Evolutionary conservation across 2,329 filamentous ascomycete genomes (phyloP).

Genomic region (Aspergillus caelatus): DNA sequence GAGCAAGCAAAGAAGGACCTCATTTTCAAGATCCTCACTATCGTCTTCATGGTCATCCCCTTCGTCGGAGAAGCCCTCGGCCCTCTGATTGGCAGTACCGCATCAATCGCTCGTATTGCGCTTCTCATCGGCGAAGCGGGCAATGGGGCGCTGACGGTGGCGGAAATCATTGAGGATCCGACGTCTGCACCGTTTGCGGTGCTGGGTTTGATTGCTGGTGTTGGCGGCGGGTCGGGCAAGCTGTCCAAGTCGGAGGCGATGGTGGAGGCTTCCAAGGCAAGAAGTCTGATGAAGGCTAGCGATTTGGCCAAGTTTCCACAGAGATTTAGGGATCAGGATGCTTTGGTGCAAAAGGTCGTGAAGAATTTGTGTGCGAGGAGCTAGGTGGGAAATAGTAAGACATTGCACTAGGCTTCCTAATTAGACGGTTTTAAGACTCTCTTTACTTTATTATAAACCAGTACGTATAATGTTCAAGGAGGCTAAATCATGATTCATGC

Average conservation of each 20-base stretch:
- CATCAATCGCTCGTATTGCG: conserved; percentile 2
- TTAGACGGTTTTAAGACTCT: too few species aligned
- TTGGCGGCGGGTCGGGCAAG: not conserved
- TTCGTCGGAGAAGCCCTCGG: conserved; percentile 5
- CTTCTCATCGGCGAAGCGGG: conserved; percentile 4
- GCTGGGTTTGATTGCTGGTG: not conserved
- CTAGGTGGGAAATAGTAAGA: not conserved
- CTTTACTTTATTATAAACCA: too few species aligned
- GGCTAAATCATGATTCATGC: too few species aligned
- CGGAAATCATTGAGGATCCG: conserved; percentile 5
- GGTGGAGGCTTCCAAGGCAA: not conserved
- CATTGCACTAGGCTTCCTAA: not conserved
- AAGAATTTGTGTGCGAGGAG: not conserved
- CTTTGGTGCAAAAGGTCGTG: not conserved
- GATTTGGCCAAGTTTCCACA: not conserved
- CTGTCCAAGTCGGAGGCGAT: not conserved
- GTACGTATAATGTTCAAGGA: too few species aligned
- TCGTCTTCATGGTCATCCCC: conserved; percentile 9
- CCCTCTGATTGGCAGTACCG: not conserved
- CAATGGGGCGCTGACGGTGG: not conserved
- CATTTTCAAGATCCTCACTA: conserved; percentile 5
- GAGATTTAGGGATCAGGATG: conserved; percentile 1
- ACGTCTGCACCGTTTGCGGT: conserved; percentile 8
- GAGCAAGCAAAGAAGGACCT: conserved; percentile 3
- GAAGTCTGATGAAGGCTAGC: not conserved